Evolutionary conservation across 2,329 filamentous ascomycete species (phyloP), one percentile per base, ranked within the genome.

Genomic region (Sclerotinia nivalis): DNA sequence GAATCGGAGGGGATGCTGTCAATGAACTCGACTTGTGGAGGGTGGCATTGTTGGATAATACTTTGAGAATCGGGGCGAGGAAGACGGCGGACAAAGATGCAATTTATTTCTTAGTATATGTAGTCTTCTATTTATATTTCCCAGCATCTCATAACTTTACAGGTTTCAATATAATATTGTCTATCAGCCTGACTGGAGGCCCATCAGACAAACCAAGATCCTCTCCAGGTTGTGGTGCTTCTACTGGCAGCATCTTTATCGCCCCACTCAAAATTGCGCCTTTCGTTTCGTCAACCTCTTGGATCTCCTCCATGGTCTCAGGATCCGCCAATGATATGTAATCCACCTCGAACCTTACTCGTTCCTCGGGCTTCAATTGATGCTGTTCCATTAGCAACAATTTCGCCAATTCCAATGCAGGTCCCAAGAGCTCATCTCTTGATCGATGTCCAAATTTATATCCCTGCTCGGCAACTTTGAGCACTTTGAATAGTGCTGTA

Each of bases 301-400:
- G 85, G 1, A 97, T 76, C 81, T 98, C 95, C 71, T 92, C 86
- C 82, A 99, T 87, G 0, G 90, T 91, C 12, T 93, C 88, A 0
- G 93, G 92, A 76, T 98, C 93, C 0, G 95, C 91, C 37, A 99
- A 84, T 22, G 93, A 97, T 69, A 99, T 87, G 79, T 99, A 99
- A 79, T 98, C 95, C 12, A 97, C 85, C 78, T 97, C 91, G 72
- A 93, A 96, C 65, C 83, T 82, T 4, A 89, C 91, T 62, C 93
- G 84, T 77, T 91, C 81, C 56, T 76, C 71, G 0, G 89, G 86
- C 1, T 82, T 77, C 69, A 94, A 79, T 15, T 82, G 82, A 72
- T 85, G 83, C 80, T 97, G 93, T 77, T 87, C 85, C 22, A 84
- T 80, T 47, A 88, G 80, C 20, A 87, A 83, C 4, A 81, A 77